Evolutionary conservation across 1,139 yeast species (phyloP), one percentile per base, ranked within the genome.

Genomic region (Hanseniaspora gamundiae): DNA sequence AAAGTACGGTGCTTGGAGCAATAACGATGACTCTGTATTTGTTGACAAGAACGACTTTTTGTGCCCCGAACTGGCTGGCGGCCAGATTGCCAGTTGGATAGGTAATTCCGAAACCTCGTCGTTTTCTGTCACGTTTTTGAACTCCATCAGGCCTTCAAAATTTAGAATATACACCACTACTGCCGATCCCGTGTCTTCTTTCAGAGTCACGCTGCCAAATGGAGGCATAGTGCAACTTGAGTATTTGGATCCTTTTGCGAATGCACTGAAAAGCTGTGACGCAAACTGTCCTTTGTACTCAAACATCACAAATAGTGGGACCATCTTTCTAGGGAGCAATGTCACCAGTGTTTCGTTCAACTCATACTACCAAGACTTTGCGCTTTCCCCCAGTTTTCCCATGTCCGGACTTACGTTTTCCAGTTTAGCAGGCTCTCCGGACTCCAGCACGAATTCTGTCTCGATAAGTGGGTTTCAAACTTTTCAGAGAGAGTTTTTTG

Each of bases 181-280:
- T 11, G 67, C 69, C 7, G 68, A 68, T 33, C 64, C 68, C 40
- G 75, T 84, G 4, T 70, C 78, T 47, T 52, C 71, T 7, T 88
- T 87, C 61, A 71, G 96, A 55, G 68, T 91, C 19, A 67, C 82
- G 42, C 68, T 73, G 46, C 97, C 97, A 1, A 73, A 86, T 39
- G 74, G 80, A 52, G 88, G 97, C 52, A 88, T 88, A 50, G 83
- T 91, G 95, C 91, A 91, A 58, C 64, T 91, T 52, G 79, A 95
- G 0, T 91, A 86, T 56, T 66, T 82, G 30, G 93, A 88, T 57
- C 94, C 94, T 2, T 52, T 60, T 1, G 71, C 86, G 1, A 77
- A 80, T 45, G 66, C 67, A 26, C 42, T 75, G 7, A 57, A 65
- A 4, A 65, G 63, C 51, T 91, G 98, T 68, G 95, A 87, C 60